Conservation (phyloP, 306 rosid genomes). For the Corylus americana region DNA sequence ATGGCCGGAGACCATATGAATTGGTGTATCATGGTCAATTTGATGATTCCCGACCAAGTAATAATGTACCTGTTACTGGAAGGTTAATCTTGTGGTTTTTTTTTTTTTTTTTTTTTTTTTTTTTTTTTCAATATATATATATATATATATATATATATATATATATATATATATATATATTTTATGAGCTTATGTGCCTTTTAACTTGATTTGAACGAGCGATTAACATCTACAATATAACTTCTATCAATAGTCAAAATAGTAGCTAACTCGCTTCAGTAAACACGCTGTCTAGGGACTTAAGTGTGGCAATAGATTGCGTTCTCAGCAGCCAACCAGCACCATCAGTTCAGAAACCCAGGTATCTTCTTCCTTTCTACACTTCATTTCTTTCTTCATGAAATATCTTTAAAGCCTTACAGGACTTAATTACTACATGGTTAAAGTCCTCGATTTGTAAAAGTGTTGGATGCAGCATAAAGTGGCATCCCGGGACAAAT, state of each 20-base stretch:
- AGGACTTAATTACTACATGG: conserved; percentile 11
- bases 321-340: conserved; percentile 84
- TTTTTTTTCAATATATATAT: too few relatives aligned
- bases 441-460: conserved; percentile 25
- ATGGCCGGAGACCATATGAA: conserved; percentile 95
- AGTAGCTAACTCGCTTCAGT: conserved; percentile 25
- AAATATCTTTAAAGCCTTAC: conserved; percentile 5
- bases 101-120: neutral
- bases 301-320: conserved; percentile 79
- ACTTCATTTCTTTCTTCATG: conserved; percentile 17
- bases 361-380: conserved; percentile 40
- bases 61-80: conserved; percentile 70
- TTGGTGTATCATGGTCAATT: conserved; percentile 93
- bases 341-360: conserved; percentile 62
- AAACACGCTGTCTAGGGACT: conserved; percentile 51
- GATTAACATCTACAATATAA: conserved; percentile 6
- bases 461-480: conserved; percentile 96
- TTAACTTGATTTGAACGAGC: conserved; percentile 12
- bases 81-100: conserved; percentile 50
- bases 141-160: too few relatives aligned
- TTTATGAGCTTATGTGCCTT: neutral
- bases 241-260: conserved; percentile 20
- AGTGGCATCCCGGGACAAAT: conserved; percentile 80
- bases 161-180: too few relatives aligned
- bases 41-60: conserved; percentile 95